A percentile compares a stretch with the other conserved stretches of the same genome.
Conservation (phyloP, 306 rosid species). For the Cicer arietinum region DNA sequence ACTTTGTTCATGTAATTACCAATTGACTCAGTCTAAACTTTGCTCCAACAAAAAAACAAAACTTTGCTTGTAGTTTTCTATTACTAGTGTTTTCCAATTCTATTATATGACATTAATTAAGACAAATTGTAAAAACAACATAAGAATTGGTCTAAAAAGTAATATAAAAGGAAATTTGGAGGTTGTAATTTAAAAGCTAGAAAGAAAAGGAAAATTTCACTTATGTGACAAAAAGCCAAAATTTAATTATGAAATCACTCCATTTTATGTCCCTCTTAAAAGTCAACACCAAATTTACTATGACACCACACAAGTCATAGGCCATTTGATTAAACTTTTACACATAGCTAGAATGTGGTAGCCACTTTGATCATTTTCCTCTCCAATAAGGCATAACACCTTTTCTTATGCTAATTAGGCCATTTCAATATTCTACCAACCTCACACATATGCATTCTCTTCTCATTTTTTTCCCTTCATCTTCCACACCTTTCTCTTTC, state of each 20-base stretch:
- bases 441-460: not conserved
- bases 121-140: not conserved
- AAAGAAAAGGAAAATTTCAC: not conserved
- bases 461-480: not conserved
- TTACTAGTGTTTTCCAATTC: not conserved
- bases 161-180: not conserved
- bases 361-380: slow-evolving; percentile 8
- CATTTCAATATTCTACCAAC: not conserved
- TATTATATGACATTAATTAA: not conserved
- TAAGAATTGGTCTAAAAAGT: not conserved
- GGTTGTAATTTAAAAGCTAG: not conserved
- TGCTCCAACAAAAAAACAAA: not conserved
- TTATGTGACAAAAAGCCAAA: slow-evolving; percentile 21
- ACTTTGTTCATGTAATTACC: slow-evolving; percentile 2
- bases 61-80: not conserved
- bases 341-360: not conserved
- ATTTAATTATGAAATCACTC: not conserved
- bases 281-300: slow-evolving; percentile 30
- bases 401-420: slow-evolving; percentile 13
- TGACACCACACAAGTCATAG: slow-evolving; percentile 3
- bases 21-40: not conserved
- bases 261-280: not conserved
- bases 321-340: slow-evolving; percentile 14
- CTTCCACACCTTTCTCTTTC: slow-evolving; percentile 16
- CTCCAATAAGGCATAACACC: not conserved